Base-by-base conservation (phyloP, 2,329 filamentous ascomycete species). In the Diaporthe sp. region DNA sequence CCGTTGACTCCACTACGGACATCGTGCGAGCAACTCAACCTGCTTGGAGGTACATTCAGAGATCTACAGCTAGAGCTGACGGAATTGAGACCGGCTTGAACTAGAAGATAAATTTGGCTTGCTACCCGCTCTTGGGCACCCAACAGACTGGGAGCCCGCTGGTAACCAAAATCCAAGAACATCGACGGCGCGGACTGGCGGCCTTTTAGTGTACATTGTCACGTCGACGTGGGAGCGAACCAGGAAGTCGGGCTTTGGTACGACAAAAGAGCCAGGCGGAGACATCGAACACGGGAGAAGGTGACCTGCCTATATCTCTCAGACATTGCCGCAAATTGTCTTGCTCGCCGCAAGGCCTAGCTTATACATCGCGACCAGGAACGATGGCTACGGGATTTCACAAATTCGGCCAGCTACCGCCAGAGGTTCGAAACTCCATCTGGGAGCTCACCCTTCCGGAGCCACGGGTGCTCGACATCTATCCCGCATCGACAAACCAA, bases 361-460 rank as follows among this genome's bases (percentile, higher is more conserved):
- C 31, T 37, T 51, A 49, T 25, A 67, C 42, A 74, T 67, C 70
- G 74, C 62, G 74, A 76, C 70, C 65, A 72, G 68, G 61, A 74
- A 75, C 75, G 51, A 78, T 79, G 73, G 46, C 77, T 42, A 76
- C 77, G 17, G 71, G 44, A 69, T 84, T 83, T 59, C 76, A 61
- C 72, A 78, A 76, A 62, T 84, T 84, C 75, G 76, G 77, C 28
- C 77, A 80, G 73, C 82, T 88, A 10, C 87, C 87, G 39, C 79
- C 83, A 28, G 87, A 88, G 81, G 82, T 88, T 72, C 84, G 86
- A 51, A 82, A 84, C 76, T 84, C 86, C 81, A 85, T 88, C 74
- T 88, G 87, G 87, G 82, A 84, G 53, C 84, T 84, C 76, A 83
- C 86, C 1, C 82, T 88, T 44, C 87, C 87, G 1, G 85, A 86